Base-by-base conservation (phyloP, 768 basidiomycete genomes). In the Mycena haematopus region DNA sequence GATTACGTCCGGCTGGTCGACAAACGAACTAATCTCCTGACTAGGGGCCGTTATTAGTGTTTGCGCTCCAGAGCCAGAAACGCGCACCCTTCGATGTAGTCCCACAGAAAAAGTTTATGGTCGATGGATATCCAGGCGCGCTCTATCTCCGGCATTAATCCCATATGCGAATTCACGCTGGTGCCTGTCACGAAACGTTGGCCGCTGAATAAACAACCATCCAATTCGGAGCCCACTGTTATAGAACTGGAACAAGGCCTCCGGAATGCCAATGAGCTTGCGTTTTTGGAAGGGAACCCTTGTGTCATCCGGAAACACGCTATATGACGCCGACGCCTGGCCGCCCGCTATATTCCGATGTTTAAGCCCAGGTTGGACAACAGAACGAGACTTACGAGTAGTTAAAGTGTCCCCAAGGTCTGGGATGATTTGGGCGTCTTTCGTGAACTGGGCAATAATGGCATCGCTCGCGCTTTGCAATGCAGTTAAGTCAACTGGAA, bases 91-190 rank as follows among this genome's bases (percentile, higher is more conserved):
- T 96, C 92, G 36, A 88, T 79, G 73, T 97, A 99, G 75, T 99
- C 95, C 97, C 97, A 99, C 24, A 99, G 79, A 70, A 97, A 93
- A 35, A 99, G 80, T 69, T 93, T 93, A 74, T 95, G 89, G 77
- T 98, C 95, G 60, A 96, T 91, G 11, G 93, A 91, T 66, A 98
- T 91, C 95, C 95, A 99, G 0, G 92, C 95, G 49, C 95, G 86
- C 68, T 96, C 94, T 64, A 99, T 92, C 69, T 96, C 92, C 25
- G 95, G 89, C 72, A 99, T 84, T 56, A 99, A 76, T 11, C 96
- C 96, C 90, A 97, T 91, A 70, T 92, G 89, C 19, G 91, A 87
- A 25, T 86, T 86, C 56, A 90, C 85, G 70, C 79, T 88, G 36
- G 85, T 82, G 58, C 82, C 91, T 93, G 71, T 19, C 35, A 44